Evolutionary conservation across 23 red algal genomes (phyloP), one percentile per base, ranked within the genome.

Genomic region (Pyropia yezoensis): DNA sequence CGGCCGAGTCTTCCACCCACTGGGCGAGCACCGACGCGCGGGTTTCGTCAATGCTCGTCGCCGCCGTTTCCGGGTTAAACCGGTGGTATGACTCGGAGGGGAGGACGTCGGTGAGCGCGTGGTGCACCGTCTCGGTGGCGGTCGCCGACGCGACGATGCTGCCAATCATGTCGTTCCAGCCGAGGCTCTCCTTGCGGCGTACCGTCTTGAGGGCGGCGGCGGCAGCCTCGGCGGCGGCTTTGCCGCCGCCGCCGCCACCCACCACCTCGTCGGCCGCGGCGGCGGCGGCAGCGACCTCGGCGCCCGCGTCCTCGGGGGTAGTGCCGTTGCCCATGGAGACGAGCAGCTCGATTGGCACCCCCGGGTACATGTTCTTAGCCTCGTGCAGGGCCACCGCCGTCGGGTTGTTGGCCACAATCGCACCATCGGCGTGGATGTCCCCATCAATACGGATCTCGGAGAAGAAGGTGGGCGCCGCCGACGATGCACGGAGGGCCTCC

Each of bases 111-210:
- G 78, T 68, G 71, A 97, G 81, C 12, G 80, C 81, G 52, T 97
- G 79, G 73, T 97, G 93, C 17, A 97, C 85, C 28, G 55, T 80
- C 62, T 97, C 93, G 28, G 93, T 97, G 15, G 83, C 68, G 16
- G 84, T 89, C n/a, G 93, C 93, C n/a, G 93, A 85, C 22, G 70
- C 80, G 25, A 97, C 71, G 50, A 97, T 82, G 11, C 80, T 91
- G n/a, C 76, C 85, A 29, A 97, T 73, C 50, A 97, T 75, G 62
- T 97, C 93, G 67, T 83, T 88, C 93, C 93, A 97, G 20, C 93
- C 80, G 16, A 91, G 26, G 7, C 39, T 69, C 71, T 78, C 67
- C 63, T 75, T 68, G 33, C 39, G 39, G 39, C 39, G 39, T 3
- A 7, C 39, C 3, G 39, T 47, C 39, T 47, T 47, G 39, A 47